A percentile compares a stretch with the other conserved stretches of the same genome.
These are phyloP conservation scores for Xylariales sp. DNA, from an alignment of 2,329 filamentous ascomycete species.

Conservation along the genomic window DNA sequence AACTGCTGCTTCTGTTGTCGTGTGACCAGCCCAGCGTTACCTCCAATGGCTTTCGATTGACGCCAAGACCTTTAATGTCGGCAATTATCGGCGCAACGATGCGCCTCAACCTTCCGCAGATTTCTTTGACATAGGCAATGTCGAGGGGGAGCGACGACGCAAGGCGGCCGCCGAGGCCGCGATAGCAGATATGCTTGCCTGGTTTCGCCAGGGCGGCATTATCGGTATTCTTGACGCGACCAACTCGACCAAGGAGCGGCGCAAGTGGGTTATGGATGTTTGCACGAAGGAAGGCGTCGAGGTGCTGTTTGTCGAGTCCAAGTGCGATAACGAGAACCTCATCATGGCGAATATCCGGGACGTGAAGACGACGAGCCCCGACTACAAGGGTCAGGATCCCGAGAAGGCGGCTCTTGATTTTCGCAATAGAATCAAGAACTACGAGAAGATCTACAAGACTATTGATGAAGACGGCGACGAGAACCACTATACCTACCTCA, in stretches of 20 bases:
- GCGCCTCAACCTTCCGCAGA: conserved; percentile 88
- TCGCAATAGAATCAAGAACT: conserved; percentile 89
- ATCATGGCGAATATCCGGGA: conserved; percentile 99
- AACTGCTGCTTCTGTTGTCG: too few relatives aligned
- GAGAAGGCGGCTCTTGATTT: conserved; percentile 90
- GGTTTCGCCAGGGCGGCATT: conserved; percentile 78
- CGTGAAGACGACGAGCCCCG: conserved; percentile 93
- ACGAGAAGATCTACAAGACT: conserved; percentile 94
- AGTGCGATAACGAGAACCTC: conserved; percentile 90
- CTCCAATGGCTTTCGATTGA: conserved; percentile 95
- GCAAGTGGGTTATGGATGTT: conserved; percentile 84
- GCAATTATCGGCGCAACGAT: conserved; percentile 85
- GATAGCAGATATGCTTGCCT: conserved; percentile 87
- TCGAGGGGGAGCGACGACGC: conserved; percentile 84
- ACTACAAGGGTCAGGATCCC: conserved; percentile 91
- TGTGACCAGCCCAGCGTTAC: conserved; percentile 72
- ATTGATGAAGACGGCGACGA: conserved; percentile 80
- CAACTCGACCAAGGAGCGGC: conserved; percentile 86
- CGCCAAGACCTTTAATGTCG: conserved; percentile 94
- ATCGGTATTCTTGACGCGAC: conserved; percentile 96
- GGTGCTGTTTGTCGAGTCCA: conserved; percentile 93
- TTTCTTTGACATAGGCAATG: conserved; percentile 91
- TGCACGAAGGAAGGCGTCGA: conserved; percentile 76
- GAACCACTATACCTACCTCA: conserved; percentile 85
- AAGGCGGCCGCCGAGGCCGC: conserved; percentile 87